Evolutionary conservation across 2,329 filamentous ascomycete genomes (phyloP).

Genomic region (Fusarium algeriense): DNA sequence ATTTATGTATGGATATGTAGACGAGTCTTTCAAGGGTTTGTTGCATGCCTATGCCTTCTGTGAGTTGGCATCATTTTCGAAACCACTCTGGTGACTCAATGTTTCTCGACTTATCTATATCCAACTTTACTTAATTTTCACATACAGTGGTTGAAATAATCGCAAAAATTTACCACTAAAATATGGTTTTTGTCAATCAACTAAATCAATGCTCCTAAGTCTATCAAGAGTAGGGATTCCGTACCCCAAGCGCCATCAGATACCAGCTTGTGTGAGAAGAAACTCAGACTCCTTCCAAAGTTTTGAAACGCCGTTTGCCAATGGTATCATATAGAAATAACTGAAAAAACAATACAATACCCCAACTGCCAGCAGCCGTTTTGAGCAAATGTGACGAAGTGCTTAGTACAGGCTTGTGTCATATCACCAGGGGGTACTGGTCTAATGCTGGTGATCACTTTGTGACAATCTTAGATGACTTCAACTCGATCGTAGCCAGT

Average conservation of each 20-base stretch:
- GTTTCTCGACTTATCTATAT: not conserved
- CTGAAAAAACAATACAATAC: not conserved
- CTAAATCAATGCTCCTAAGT: not conserved
- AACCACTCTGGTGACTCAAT: not conserved
- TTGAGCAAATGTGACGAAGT: constrained; percentile 2
- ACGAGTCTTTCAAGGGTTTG: not conserved
- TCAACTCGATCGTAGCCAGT: constrained; percentile 88
- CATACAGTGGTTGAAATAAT: not conserved
- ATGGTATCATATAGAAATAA: constrained; percentile 25
- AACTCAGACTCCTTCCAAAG: not conserved
- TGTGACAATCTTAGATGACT: constrained; percentile 65
- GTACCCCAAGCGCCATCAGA: constrained; percentile 1
- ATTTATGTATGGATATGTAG: not conserved
- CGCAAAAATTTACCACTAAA: constrained; percentile 16
- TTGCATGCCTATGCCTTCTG: not conserved
- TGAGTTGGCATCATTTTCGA: not conserved
- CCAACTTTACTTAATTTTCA: not conserved
- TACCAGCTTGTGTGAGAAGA: not conserved
- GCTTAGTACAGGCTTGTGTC: constrained; percentile 6
- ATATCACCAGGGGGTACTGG: not conserved
- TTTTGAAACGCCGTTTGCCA: constrained; percentile 15
- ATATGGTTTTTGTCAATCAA: not conserved
- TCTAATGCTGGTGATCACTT: not conserved
- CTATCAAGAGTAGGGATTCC: constrained; percentile 32
- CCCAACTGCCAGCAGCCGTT: not conserved